Percentiles rank a stretch among this genome's conserved stretches.
phyloP scores from a whole-genome alignment of 768 basidiomycete genomes.

The Boletellus sp. region DNA sequence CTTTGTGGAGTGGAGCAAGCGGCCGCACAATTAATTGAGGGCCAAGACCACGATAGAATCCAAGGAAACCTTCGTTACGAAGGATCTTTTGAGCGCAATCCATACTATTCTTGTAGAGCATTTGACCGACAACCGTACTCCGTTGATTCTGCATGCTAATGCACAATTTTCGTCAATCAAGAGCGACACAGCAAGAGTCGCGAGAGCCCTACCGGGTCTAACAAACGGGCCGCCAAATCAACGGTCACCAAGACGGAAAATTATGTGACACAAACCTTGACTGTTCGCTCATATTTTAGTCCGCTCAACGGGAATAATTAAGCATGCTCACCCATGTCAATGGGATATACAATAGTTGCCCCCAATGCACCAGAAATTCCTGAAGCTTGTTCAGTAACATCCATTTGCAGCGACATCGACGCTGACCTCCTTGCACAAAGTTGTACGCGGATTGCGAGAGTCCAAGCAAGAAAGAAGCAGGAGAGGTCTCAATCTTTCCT shows the following conservation, averaged over 20 bases:
- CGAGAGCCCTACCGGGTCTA: constrained; percentile 54
- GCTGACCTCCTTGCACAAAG: constrained; percentile 79
- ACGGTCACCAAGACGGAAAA: background rate
- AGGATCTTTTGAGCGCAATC: constrained; percentile 95
- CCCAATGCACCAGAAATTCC: constrained; percentile 92
- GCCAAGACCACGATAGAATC: constrained; percentile 96
- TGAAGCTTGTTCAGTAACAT: constrained; percentile 29
- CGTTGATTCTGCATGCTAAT: constrained; percentile 95
- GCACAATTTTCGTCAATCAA: constrained; percentile 4
- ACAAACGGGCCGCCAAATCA: constrained; percentile 7
- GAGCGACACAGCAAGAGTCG: background rate
- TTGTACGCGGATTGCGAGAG: constrained; percentile 75
- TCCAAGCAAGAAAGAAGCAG: constrained; percentile 47
- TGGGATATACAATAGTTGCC: constrained; percentile 97
- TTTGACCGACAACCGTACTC: constrained; percentile 92
- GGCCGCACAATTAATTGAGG: constrained; percentile 82
- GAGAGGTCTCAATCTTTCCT: constrained; percentile 26
- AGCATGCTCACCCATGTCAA: constrained; percentile 72
- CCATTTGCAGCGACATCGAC: background rate
- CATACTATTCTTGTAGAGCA: constrained; percentile 93
- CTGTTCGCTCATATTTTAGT: constrained; percentile 35
- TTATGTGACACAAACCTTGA: constrained; percentile 54
- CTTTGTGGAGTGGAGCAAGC: background rate
- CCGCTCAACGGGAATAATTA: background rate
- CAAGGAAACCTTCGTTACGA: constrained; percentile 86